Evolutionary conservation across 306 rosid genomes (phyloP).

Genomic region (Quercus alba): DNA sequence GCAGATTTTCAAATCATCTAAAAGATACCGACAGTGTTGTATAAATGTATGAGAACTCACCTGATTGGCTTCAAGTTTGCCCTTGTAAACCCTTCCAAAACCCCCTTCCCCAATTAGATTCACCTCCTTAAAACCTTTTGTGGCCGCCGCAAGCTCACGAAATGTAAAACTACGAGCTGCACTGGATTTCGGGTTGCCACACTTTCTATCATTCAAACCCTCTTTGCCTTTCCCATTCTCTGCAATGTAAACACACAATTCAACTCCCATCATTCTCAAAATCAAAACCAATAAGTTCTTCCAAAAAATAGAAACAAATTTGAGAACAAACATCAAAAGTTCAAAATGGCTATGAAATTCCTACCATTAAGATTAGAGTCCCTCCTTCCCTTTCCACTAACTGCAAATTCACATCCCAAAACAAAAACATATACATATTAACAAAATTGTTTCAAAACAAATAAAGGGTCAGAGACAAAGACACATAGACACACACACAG

Average conservation of each 20-base stretch:
- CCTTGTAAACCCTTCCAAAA: slow-evolving; percentile 92
- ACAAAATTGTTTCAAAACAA: neutral
- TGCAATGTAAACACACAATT: slow-evolving; percentile 1
- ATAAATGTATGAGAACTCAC: slow-evolving; percentile 21
- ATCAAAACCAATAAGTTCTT: too few species aligned
- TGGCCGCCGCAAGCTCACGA: slow-evolving; percentile 79
- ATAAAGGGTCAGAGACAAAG: neutral
- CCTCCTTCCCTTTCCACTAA: slow-evolving; percentile 36
- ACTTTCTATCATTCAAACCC: slow-evolving; percentile 9
- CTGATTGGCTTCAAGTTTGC: slow-evolving; percentile 72
- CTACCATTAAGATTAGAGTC: slow-evolving; percentile 24
- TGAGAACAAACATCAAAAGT: neutral
- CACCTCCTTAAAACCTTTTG: slow-evolving; percentile 64
- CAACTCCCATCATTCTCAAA: neutral
- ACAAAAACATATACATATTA: neutral
- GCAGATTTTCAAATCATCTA: neutral
- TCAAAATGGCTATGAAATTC: neutral
- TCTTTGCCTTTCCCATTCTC: slow-evolving; percentile 38
- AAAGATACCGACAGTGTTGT: neutral
- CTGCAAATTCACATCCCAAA: slow-evolving; percentile 24
- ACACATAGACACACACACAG: neutral
- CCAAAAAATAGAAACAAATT: too few species aligned
- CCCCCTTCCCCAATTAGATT: slow-evolving; percentile 97
- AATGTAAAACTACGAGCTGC: slow-evolving; percentile 60
- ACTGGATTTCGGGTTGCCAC: slow-evolving; percentile 16